Conservation (phyloP, 345 rosid genomes). For the Bruguiera gymnorhiza region DNA sequence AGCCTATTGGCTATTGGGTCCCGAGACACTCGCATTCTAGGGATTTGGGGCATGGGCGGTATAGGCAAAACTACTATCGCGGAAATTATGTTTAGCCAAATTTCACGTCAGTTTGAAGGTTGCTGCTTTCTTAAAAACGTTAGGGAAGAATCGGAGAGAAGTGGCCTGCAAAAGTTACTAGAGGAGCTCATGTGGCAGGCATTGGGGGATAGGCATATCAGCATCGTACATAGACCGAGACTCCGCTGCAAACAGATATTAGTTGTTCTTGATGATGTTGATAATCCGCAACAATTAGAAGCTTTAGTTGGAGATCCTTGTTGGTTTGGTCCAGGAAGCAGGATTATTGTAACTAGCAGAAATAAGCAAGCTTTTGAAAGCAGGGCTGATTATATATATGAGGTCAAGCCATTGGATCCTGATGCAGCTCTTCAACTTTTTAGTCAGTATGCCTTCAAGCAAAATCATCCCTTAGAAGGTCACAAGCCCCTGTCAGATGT, state of each 20-base stretch:
- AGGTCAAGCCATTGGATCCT: background rate
- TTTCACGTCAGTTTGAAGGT: background rate
- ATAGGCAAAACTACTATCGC: conserved; percentile 18
- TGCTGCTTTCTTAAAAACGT: conserved; percentile 6
- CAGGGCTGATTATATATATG: background rate
- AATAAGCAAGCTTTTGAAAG: background rate
- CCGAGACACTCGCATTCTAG: background rate
- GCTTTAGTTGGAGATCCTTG: background rate
- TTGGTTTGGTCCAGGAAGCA: conserved; percentile 9
- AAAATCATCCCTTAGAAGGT: background rate
- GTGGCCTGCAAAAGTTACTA: background rate
- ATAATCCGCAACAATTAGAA: background rate
- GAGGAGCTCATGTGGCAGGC: background rate
- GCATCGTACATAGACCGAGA: background rate
- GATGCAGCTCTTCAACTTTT: background rate
- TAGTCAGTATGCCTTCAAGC: conserved; percentile 3
- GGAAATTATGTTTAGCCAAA: background rate
- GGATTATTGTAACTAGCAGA: conserved; percentile 1
- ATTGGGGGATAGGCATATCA: background rate
- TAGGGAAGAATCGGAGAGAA: conserved; percentile 1
- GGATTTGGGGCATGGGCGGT: conserved; percentile 20
- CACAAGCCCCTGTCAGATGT: background rate
- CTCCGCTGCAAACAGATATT: background rate
- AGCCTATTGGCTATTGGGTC: background rate
- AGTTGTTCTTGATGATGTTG: conserved; percentile 13